phyloP scores from a whole-genome alignment of 345 rosid genomes.

The Eutrema heterophyllum region DNA sequence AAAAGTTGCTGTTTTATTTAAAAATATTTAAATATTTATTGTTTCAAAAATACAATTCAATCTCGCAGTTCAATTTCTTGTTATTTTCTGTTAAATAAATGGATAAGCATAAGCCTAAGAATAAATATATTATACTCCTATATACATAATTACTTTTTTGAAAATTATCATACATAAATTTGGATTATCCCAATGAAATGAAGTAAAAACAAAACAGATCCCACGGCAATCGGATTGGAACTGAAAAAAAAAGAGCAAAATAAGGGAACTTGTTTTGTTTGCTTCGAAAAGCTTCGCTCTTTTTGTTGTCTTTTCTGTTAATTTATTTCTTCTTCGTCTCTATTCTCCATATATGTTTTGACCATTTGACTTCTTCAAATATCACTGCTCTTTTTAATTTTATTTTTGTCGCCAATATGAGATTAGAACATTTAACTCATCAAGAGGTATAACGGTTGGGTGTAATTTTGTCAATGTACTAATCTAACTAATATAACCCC shows the following conservation, averaged over 20 bases:
- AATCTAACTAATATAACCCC: no score
- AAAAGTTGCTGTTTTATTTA: not conserved
- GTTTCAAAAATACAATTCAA: not conserved
- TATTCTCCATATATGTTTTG: slow-evolving; percentile 20
- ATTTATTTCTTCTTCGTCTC: not conserved
- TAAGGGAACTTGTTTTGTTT: slow-evolving; percentile 22
- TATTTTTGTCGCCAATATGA: not conserved
- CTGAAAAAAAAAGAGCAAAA: slow-evolving; percentile 28
- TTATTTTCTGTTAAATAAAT: not conserved
- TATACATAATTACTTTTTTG: not conserved
- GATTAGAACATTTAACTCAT: no score
- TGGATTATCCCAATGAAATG: slow-evolving; percentile 25
- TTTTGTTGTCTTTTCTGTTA: slow-evolving; percentile 2
- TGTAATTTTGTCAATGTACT: no score
- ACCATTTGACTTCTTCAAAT: slow-evolving; percentile 18
- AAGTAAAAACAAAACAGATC: slow-evolving; percentile 31
- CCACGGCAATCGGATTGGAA: slow-evolving; percentile 39
- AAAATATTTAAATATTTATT: not conserved
- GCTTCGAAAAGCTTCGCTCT: slow-evolving; percentile 22
- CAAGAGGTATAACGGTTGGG: no score
- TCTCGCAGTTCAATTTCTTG: not conserved
- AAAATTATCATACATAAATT: not conserved
- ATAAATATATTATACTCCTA: not conserved
- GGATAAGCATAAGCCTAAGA: not conserved
- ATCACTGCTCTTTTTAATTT: not conserved